Conservation (phyloP, 2,329 filamentous ascomycete species). For the Colletotrichum salicis region DNA sequence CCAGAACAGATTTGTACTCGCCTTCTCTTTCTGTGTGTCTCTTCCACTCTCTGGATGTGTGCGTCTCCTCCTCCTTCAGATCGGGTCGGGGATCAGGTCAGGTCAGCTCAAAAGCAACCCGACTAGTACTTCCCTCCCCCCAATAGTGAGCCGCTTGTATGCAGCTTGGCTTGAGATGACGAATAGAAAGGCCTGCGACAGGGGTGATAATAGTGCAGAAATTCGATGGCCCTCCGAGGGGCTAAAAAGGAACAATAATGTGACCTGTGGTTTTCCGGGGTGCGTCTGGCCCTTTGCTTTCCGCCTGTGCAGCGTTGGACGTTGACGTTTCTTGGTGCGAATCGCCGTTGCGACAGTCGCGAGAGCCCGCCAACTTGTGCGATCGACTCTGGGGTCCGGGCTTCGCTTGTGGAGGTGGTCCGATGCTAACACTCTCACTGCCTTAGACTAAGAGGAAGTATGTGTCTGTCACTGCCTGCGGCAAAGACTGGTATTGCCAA, state of each 20-base stretch:
- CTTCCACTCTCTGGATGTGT: background rate
- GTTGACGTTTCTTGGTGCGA: background rate
- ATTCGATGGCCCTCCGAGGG: slow-evolving; percentile 20
- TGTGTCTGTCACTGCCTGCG: background rate
- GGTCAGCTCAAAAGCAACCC: slow-evolving; percentile 3
- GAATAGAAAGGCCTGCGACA: slow-evolving; percentile 10
- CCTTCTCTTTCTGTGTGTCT: background rate
- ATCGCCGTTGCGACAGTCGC: background rate
- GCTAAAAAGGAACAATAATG: slow-evolving; percentile 16
- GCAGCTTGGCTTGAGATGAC: slow-evolving; percentile 7
- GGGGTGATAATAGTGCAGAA: slow-evolving; percentile 20
- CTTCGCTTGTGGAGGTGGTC: background rate
- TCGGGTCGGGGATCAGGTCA: background rate
- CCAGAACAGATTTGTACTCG: background rate
- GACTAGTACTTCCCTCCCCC: background rate
- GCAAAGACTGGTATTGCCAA: background rate
- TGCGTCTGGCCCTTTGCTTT: slow-evolving; percentile 25
- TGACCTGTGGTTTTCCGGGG: slow-evolving; percentile 31
- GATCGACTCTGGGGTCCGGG: slow-evolving; percentile 24
- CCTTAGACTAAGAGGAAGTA: background rate
- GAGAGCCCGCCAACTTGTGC: slow-evolving; percentile 16
- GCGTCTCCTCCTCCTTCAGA: background rate
- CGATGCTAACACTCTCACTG: background rate
- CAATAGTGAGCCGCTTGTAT: background rate
- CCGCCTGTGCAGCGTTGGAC: background rate